Conservation (phyloP, 257 asterid species). For the Nicotiana tabacum region DNA sequence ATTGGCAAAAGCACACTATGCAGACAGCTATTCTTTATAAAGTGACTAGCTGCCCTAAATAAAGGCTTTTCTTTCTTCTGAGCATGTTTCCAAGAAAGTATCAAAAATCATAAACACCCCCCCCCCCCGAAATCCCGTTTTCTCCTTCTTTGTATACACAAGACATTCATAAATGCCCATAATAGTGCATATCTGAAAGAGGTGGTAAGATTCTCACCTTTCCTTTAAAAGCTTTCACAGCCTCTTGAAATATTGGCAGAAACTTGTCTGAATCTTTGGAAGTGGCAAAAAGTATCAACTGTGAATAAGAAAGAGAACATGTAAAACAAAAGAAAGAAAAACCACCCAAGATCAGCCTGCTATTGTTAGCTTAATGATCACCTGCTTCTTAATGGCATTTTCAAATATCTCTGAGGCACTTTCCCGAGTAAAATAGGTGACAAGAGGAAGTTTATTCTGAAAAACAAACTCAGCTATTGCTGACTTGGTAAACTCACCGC, state of each 20-base stretch:
- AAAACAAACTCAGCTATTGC: conserved; percentile 76
- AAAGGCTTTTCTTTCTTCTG: not conserved
- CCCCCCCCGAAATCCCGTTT: not conserved
- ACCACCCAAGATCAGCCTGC: not conserved
- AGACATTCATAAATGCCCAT: not conserved
- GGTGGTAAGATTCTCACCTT: conserved; percentile 43
- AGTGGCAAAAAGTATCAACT: conserved; percentile 81
- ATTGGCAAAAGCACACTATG: not conserved
- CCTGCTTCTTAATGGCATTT: conserved; percentile 96
- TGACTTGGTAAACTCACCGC: conserved; percentile 65
- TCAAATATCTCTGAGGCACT: conserved; percentile 73
- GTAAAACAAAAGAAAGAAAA: not conserved
- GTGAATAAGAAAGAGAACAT: conserved; percentile 20
- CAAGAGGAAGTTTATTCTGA: conserved; percentile 77
- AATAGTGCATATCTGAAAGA: not conserved
- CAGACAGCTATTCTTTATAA: not conserved
- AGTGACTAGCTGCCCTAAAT: not conserved
- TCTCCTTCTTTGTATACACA: not conserved
- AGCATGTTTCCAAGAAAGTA: not conserved
- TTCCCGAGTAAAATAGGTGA: conserved; percentile 71
- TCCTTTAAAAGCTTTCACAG: conserved; percentile 85
- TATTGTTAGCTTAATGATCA: conserved; percentile 14
- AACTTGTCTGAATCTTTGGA: conserved; percentile 56
- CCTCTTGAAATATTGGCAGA: conserved; percentile 63
- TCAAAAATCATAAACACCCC: not conserved